Conservation (phyloP, 768 basidiomycete species). For the Rhodotorula taiwanensis region DNA sequence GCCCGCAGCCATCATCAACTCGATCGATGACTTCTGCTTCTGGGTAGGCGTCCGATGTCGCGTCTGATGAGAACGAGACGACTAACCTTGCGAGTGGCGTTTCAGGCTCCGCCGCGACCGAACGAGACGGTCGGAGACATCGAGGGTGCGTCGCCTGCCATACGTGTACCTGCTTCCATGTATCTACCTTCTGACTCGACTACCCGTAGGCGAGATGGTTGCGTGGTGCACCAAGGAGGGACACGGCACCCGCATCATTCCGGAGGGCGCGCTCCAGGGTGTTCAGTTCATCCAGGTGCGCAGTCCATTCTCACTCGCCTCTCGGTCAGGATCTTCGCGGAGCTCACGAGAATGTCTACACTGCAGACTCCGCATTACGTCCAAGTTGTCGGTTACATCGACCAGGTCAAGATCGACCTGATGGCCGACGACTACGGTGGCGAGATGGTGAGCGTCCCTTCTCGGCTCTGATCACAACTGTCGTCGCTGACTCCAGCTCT, state of each 20-base stretch:
- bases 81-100: too few relatives aligned
- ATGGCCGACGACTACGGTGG: constrained; percentile 58
- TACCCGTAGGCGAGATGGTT: constrained; percentile 38
- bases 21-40: constrained; percentile 12
- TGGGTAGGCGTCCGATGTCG: background rate
- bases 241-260: constrained; percentile 67
- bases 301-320: background rate
- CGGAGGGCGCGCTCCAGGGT: constrained; percentile 58
- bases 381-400: constrained; percentile 55
- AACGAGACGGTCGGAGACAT: constrained; percentile 33
- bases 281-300: constrained; percentile 53
- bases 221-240: constrained; percentile 47
- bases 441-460: constrained; percentile 61
- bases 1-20: constrained; percentile 40
- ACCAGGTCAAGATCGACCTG: constrained; percentile 59
- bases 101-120: constrained; percentile 32
- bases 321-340: background rate
- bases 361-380: constrained; percentile 48
- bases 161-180: background rate
- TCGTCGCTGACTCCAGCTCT: background rate
- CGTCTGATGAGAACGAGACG: too few relatives aligned
- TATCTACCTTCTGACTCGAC: too few relatives aligned
- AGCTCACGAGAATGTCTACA: too few relatives aligned
- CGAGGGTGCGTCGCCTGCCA: constrained; percentile 25
- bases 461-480: constrained; percentile 60